phyloP scores from a whole-genome alignment of 2,329 filamentous ascomycete species.

The Xylaria sp. region DNA sequence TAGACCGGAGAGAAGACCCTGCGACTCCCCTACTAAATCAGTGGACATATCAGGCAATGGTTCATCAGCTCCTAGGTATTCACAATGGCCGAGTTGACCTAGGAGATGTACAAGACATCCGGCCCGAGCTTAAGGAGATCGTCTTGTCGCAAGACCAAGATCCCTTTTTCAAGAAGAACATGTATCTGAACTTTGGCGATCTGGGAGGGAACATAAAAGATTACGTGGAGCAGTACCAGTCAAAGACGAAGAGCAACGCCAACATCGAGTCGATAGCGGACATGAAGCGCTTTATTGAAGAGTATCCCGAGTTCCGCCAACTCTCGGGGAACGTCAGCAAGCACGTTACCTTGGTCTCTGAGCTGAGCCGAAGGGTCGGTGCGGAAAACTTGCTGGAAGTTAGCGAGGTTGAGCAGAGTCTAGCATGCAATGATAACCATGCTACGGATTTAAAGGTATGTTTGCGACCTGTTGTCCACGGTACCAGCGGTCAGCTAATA shows the following conservation, averaged over 20 bases:
- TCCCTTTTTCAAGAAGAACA: constrained; percentile 98
- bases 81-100: constrained; percentile 94
- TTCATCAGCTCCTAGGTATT: constrained; percentile 94
- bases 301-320: constrained; percentile 97
- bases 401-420: constrained; percentile 94
- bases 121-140: constrained; percentile 90
- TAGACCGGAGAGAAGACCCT: constrained; percentile 93
- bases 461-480: not conserved
- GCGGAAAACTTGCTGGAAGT: constrained; percentile 92
- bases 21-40: constrained; percentile 94
- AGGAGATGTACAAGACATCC: constrained; percentile 82
- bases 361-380: constrained; percentile 88
- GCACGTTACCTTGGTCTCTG: constrained; percentile 94
- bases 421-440: constrained; percentile 97
- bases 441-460: constrained; percentile 86
- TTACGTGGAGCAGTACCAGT: constrained; percentile 98
- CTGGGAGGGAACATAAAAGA: constrained; percentile 97
- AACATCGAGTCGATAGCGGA: constrained; percentile 97
- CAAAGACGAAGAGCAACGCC: constrained; percentile 94
- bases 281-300: constrained; percentile 99
- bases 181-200: constrained; percentile 98
- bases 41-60: constrained; percentile 99
- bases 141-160: constrained; percentile 97
- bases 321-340: constrained; percentile 98
- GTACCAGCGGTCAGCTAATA: constrained; percentile 40